phyloP scores from a whole-genome alignment of 2,329 filamentous ascomycete genomes.

The Amauroascus verrucosus region DNA sequence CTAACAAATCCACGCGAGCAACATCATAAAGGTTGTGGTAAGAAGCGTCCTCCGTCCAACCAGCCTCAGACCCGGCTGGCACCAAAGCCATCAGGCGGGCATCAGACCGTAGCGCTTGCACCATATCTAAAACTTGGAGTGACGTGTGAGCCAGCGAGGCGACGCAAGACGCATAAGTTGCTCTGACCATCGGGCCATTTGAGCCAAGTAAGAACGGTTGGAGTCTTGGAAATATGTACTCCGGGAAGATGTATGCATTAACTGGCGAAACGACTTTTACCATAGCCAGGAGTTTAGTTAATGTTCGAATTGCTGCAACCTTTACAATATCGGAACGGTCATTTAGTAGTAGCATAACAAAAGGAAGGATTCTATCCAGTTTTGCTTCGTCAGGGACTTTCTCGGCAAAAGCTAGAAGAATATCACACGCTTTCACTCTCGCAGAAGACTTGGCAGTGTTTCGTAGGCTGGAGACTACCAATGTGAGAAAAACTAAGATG shows the following conservation, averaged over 20 bases:
- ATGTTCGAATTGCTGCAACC: constrained; percentile 70
- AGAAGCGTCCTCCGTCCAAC: constrained; percentile 55
- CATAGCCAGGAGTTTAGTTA: constrained; percentile 79
- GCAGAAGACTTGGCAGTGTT: constrained; percentile 85
- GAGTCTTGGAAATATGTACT: constrained; percentile 53
- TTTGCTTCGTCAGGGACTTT: constrained; percentile 90
- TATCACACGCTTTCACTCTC: constrained; percentile 76
- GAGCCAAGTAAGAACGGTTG: constrained; percentile 47
- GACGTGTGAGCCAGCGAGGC: constrained; percentile 81
- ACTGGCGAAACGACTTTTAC: constrained; percentile 76
- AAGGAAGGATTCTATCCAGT: constrained; percentile 82
- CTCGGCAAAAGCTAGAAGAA: constrained; percentile 85
- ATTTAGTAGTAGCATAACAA: constrained; percentile 69
- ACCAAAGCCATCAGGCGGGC: constrained; percentile 68
- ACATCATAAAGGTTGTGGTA: constrained; percentile 81
- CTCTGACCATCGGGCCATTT: constrained; percentile 59
- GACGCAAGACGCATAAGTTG: constrained; percentile 86
- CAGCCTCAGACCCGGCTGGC: constrained; percentile 63
- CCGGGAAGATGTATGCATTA: constrained; percentile 57
- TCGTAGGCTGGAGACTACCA: constrained; percentile 78
- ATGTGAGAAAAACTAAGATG: constrained; percentile 79
- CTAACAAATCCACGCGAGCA: constrained; percentile 70
- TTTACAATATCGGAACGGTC: constrained; percentile 78
- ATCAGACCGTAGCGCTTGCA: constrained; percentile 75
- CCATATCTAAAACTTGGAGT: constrained; percentile 76